Percentiles rank a stretch among this genome's conserved stretches.
These are phyloP conservation scores for Allium fistulosum DNA, from an alignment of 106 monocot species.

Conservation along the genomic window DNA sequence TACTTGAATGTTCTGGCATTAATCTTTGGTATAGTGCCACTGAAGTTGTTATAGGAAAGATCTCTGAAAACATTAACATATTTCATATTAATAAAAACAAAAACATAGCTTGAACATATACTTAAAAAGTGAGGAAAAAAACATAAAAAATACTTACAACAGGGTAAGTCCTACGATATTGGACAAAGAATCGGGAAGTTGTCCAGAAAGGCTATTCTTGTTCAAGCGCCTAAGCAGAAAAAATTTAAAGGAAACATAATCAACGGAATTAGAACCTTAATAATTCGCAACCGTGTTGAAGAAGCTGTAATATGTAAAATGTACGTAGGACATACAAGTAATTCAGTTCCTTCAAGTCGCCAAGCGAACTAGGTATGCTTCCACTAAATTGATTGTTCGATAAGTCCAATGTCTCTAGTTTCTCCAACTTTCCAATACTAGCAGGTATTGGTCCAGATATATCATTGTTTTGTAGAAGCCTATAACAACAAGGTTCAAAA, in stretches of 20 bases:
- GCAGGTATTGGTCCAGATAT: conserved; percentile 51
- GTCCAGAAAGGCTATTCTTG: conserved; percentile 84
- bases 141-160: conserved; percentile 38
- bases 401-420: conserved; percentile 56
- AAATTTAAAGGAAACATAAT: no score
- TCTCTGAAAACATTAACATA: conserved; percentile 38
- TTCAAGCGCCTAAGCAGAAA: conserved; percentile 51
- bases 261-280: neutral
- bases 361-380: conserved; percentile 45
- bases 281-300: neutral
- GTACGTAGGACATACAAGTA: conserved; percentile 43
- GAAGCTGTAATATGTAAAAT: neutral
- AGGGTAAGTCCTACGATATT: conserved; percentile 82
- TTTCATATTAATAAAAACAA: neutral
- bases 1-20: conserved; percentile 91
- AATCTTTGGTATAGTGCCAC: conserved; percentile 61
- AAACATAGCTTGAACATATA: neutral
- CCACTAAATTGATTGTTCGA: conserved; percentile 59
- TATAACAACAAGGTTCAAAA: conserved; percentile 11
- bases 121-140: conserved; percentile 6
- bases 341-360: conserved; percentile 47
- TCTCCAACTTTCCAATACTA: conserved; percentile 47
- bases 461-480: conserved; percentile 67
- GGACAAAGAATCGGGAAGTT: conserved; percentile 76
- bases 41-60: conserved; percentile 91